A percentile compares a stretch with the other conserved stretches of the same genome.
These are phyloP conservation scores for Ceratocystis destructans DNA, from an alignment of 2,329 filamentous ascomycete genomes.

Conservation along the genomic window DNA sequence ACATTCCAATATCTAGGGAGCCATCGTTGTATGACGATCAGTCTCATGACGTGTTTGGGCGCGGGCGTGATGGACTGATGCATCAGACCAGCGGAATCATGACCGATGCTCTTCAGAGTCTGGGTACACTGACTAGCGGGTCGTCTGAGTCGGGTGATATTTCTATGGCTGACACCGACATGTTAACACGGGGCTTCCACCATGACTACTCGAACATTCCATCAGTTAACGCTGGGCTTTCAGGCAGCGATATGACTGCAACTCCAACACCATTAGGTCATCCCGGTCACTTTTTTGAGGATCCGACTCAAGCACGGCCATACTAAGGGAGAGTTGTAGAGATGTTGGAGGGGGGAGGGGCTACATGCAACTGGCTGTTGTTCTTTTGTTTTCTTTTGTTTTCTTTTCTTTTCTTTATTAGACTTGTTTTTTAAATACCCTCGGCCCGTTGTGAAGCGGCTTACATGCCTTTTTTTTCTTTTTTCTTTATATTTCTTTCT, in stretches of 20 bases:
- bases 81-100: conserved; percentile 26
- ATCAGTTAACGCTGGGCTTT: conserved; percentile 20
- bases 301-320: conserved; percentile 1
- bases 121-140: conserved; percentile 26
- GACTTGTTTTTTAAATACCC: conserved; percentile 1
- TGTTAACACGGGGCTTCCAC: conserved; percentile 23
- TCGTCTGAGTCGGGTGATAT: conserved; percentile 26
- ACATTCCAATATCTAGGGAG: background rate
- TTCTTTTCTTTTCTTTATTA: background rate
- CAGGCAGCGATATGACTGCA: conserved; percentile 17
- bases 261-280: background rate
- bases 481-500: conserved; percentile 5
- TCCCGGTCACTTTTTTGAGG: conserved; percentile 4
- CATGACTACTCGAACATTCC: conserved; percentile 17
- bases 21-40: conserved; percentile 19
- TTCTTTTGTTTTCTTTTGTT: no score
- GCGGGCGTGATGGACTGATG: conserved; percentile 16
- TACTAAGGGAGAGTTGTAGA: background rate
- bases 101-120: conserved; percentile 28
- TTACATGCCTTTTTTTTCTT: background rate
- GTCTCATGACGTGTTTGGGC: conserved; percentile 13
- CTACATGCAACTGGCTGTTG: background rate
- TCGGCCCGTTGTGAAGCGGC: background rate
- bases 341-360: background rate
- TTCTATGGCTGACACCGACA: conserved; percentile 27